Evolutionary conservation across 495 filamentous ascomycete genomes (phyloP).

Genomic region (Jackrogersella minutella): DNA sequence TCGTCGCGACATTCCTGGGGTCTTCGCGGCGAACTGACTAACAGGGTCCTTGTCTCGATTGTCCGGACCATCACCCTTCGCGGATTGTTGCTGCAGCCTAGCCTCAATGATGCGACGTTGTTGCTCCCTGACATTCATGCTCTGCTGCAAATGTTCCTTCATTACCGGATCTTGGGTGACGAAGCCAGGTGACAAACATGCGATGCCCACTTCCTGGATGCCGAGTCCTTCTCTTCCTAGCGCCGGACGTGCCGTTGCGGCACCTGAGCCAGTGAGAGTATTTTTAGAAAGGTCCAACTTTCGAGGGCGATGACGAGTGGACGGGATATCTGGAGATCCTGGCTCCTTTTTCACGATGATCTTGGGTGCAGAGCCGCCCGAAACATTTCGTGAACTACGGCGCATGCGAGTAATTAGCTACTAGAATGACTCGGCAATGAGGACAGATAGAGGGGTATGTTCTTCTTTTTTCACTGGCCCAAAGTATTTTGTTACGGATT

Average conservation of each 20-base stretch:
- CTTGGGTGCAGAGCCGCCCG: constrained; percentile 65
- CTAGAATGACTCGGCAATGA: constrained; percentile 24
- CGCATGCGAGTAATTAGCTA: constrained; percentile 24
- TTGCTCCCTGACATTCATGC: constrained; percentile 91
- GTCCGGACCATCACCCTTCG: constrained; percentile 74
- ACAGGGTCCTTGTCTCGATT: constrained; percentile 60
- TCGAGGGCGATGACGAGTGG: constrained; percentile 81
- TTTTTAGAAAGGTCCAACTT: constrained; percentile 88
- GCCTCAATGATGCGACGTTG: constrained; percentile 95
- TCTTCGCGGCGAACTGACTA: constrained; percentile 66
- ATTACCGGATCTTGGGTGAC: constrained; percentile 95
- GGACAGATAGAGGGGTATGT: constrained; percentile 15
- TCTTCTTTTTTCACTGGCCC: constrained; percentile 34
- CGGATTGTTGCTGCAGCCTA: constrained; percentile 84
- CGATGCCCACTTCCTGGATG: constrained; percentile 92
- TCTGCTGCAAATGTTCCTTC: constrained; percentile 93
- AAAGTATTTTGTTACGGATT: constrained; percentile 34
- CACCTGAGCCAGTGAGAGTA: constrained; percentile 61
- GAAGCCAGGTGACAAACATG: constrained; percentile 94
- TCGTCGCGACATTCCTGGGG: constrained; percentile 67
- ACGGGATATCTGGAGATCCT: constrained; percentile 78
- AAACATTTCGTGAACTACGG: constrained; percentile 60
- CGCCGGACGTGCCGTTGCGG: constrained; percentile 71
- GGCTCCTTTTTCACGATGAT: constrained; percentile 98
- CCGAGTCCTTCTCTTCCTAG: constrained; percentile 81